Base-by-base conservation (phyloP, 257 asterid genomes). In the Solanum medicagineum region DNA sequence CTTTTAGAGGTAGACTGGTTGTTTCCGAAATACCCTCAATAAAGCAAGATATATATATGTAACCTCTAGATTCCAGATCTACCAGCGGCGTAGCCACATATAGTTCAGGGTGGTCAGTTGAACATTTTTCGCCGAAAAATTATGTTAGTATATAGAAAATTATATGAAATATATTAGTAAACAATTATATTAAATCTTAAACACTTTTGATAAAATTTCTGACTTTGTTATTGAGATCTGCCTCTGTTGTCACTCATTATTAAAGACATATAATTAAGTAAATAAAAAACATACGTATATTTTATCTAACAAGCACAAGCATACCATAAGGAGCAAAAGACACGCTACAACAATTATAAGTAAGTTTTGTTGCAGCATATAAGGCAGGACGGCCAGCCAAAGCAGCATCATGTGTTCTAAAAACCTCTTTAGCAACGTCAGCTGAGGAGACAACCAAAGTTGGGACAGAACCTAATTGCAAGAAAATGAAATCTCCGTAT, bases 381-480 rank as follows among this genome's bases (percentile, higher is more conserved):
- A 66, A 57, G 26, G 86, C 16, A 6, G 86, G 86, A 24, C 86
- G 86, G 26, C 81, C 81, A 7, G 86, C 57, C 16, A 83, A 68
- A 19, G 45, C 69, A 59, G 69, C 36, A 36, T 83, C 86, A 10
- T 83, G 81, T 4, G 44, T 60, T 83, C 42, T 83, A 74, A 83
- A 83, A 69, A 83, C 69, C 81, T 68, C 69, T 47, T 79, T n/a
- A 5, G 81, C 86, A 22, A 74, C 54, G 4, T 69, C 86, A 12
- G 86, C 86, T 0, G 81, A 66, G 14, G 86, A 83, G 15, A 83
- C 81, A 4, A 83, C 45, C 3, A 83, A 17, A 40, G 86, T 68
- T 20, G 56, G 81, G 5, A 83, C 36, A 17, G 86, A 68, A 45
- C 86, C 86, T 71, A 83, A 74, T 68, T 83, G 86, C 47, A 83